Evolutionary conservation across 805 yeast genomes (phyloP), one percentile per base, ranked within the genome.

Genomic region (Metschnikowia koreensis): DNA sequence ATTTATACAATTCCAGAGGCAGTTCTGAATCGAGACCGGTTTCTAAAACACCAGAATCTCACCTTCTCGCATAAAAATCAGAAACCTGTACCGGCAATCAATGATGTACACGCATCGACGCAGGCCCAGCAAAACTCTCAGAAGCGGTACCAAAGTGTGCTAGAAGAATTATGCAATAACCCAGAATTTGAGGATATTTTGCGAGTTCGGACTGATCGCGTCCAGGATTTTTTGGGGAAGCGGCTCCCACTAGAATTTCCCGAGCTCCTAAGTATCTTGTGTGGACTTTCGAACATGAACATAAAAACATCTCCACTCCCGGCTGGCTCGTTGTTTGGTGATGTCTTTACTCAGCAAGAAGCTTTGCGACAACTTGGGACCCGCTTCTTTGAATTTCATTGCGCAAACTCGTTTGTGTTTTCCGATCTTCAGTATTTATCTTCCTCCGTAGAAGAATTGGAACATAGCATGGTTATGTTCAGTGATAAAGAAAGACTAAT

Each of bases 401-500:
- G 68, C 38, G 51, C 52, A n/a, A 55, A 60, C 17, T 54, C 58
- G 26, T 62, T 70, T 1, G 61, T 70, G 7, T 74, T 73, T 51
- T 57, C 65, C 1, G 66, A 65, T 44, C 53, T 60, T 13, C 61
- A 62, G 36, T 66, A 66, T 52, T 61, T 74, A 9, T 62, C 77
- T 1, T 51, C 64, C 13, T 61, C 73, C 2, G 52, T 58, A 15
- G 55, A 50, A 2, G 76, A 72, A 7, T 50, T 74, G 8, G 60
- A 62, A 33, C 54, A 57, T 26, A 63, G 64, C 40, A 54, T 70
- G 34, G 51, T 52, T 9, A 39, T 61, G 39, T 62, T 69, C 33
- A 48, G 52, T 26, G 57, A 63, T 47, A 60, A 63, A 7, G 50
- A 50, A 7, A 26, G 39, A 3, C 48, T 56, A 27, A 42, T 70